A percentile compares a stretch with the other conserved stretches of the same genome.
These are phyloP conservation scores for Phytophthora kernoviae DNA, from an alignment of 352 stramenopile species.

Conservation along the genomic window DNA sequence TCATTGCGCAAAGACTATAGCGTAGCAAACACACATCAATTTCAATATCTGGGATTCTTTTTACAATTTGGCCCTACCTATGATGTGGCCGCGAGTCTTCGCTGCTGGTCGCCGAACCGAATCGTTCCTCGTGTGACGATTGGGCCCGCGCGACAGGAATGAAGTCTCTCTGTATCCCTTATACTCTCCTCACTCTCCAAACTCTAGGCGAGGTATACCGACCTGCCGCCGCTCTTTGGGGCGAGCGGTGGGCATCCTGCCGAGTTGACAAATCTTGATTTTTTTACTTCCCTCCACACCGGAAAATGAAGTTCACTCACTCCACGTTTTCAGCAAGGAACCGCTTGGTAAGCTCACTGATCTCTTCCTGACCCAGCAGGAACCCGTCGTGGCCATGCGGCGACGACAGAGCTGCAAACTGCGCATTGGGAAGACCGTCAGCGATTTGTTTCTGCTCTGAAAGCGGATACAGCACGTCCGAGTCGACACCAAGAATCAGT, in stretches of 20 bases:
- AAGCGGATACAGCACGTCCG: slow-evolving; percentile 95
- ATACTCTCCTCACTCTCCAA: slow-evolving; percentile 7
- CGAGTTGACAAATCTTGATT: slow-evolving; percentile 13
- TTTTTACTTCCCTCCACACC: slow-evolving; percentile 1
- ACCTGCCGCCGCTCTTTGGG: slow-evolving; percentile 33
- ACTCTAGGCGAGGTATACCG: slow-evolving; percentile 21
- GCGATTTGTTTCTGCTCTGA: slow-evolving; percentile 92
- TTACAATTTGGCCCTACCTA: slow-evolving; percentile 11
- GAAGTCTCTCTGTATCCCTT: slow-evolving; percentile 22
- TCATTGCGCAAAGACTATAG: slow-evolving; percentile 1
- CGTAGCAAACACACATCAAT: neutral
- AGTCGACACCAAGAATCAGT: slow-evolving; percentile 94
- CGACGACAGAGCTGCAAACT: slow-evolving; percentile 90
- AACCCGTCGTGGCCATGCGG: slow-evolving; percentile 97
- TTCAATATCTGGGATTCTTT: slow-evolving; percentile 16
- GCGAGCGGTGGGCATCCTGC: slow-evolving; percentile 25
- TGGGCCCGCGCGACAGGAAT: slow-evolving; percentile 34
- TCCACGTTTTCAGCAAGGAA: slow-evolving; percentile 60
- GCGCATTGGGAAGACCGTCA: slow-evolving; percentile 74
- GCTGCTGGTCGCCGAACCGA: slow-evolving; percentile 34
- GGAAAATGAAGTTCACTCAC: slow-evolving; percentile 12
- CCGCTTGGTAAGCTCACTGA: slow-evolving; percentile 64
- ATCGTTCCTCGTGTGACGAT: slow-evolving; percentile 23
- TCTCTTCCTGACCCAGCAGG: slow-evolving; percentile 95
- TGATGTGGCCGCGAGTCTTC: slow-evolving; percentile 18